A percentile compares a stretch with the other conserved stretches of the same genome.
Conservation (phyloP, 768 basidiomycete species). For the Punctularia strigosozonata region DNA sequence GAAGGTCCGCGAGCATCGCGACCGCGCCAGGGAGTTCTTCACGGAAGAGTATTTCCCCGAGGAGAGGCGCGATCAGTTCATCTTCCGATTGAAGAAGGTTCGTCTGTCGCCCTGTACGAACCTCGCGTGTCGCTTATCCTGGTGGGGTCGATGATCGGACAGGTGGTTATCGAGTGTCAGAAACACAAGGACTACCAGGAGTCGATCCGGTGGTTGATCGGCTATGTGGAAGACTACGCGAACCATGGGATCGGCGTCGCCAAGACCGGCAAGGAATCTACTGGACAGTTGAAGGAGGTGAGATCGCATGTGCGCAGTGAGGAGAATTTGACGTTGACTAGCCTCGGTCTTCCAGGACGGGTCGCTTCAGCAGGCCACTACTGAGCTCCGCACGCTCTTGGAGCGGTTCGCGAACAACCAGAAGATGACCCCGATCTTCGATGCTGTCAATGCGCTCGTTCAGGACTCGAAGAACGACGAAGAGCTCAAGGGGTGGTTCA, state of each 20-base stretch:
- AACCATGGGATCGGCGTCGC: conserved; percentile 23
- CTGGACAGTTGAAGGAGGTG: conserved; percentile 12
- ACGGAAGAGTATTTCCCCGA: conserved; percentile 81
- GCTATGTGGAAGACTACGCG: conserved; percentile 50
- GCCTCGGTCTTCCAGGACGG: conserved; percentile 29
- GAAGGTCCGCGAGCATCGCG: conserved; percentile 35
- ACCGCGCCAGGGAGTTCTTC: conserved; percentile 56
- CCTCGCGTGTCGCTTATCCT: background rate
- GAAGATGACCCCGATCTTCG: conserved; percentile 55
- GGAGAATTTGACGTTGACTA: conserved; percentile 10
- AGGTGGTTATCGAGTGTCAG: conserved; percentile 87
- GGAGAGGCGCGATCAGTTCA: conserved; percentile 85
- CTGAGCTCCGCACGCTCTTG: conserved; percentile 67
- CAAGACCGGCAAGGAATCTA: conserved; percentile 22
- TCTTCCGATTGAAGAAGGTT: conserved; percentile 82
- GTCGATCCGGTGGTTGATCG: conserved; percentile 63
- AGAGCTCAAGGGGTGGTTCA: conserved; percentile 67
- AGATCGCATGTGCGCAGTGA: conserved; percentile 6
- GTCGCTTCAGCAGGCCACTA: conserved; percentile 40
- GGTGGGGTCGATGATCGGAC: no score
- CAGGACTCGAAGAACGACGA: conserved; percentile 66
- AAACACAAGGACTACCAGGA: conserved; percentile 86
- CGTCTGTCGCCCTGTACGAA: no score
- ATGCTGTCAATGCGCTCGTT: conserved; percentile 60
- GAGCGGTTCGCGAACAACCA: conserved; percentile 82